Evolutionary conservation across 2,329 filamentous ascomycete species (phyloP), one percentile per base, ranked within the genome.

Genomic region (Alternaria postmessia): DNA sequence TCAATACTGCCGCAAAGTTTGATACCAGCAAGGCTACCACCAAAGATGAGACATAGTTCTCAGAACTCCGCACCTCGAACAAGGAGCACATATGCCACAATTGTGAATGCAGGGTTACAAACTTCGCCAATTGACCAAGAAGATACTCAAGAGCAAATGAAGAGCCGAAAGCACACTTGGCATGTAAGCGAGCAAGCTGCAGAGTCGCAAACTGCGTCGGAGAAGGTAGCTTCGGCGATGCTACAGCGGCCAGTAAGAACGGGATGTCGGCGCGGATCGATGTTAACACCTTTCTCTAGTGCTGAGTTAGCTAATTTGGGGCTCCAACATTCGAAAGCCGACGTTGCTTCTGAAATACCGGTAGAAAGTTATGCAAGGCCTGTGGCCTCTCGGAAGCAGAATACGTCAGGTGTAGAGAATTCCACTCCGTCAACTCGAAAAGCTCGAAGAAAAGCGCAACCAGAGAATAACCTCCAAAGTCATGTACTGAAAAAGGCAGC

Each of bases 191-290:
- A 38, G 34, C 34, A 38, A 38, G 34, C 16, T 38, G 16, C 14
- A 38, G 6, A 6, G 16, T 8, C 34, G 34, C 6, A 38, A n/a
- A n/a, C 0, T 38, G 34, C 34, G 16, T 38, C 34, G 1, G 34
- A n/a, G 7, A 38, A 38, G 34, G 34, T 38, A 3, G 14, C 1
- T 36, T 36, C 32, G 12, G 32, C 32, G 12, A 36, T 36, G 12
- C 12, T 36, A 5, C 7, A 36, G 32, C 32, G 14, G 11, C 11
- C 11, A 6, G 0, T 14, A 0, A 16, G 14, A 16, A 36, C 12
- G 0, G 32, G 12, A 16, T 1, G 32, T 14, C 5, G 14, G 16
- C 0, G 7, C 3, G 16, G 7, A n/a, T 1, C 34, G 16, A n/a
- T 18, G 7, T n/a, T 18, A 0, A 38, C 34, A 7, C 34, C 34